phyloP scores from a whole-genome alignment of 1,139 yeast species.

The Candida sp. region DNA sequence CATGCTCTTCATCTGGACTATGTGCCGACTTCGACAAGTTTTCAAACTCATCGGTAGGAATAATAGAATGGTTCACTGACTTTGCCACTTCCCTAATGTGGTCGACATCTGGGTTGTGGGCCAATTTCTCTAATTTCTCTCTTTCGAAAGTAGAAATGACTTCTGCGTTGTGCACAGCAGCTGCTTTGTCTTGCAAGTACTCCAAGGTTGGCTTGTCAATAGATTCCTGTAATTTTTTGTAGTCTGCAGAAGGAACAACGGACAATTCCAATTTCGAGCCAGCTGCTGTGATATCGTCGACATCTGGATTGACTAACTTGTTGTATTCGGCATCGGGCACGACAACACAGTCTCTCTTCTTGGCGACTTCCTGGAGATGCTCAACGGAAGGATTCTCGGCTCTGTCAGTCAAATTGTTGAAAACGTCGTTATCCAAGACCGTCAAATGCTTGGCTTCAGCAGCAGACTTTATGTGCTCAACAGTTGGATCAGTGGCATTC shows the following conservation, averaged over 20 bases:
- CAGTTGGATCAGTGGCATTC: slow-evolving; percentile 19
- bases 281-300: slow-evolving; percentile 5
- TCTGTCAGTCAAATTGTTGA: slow-evolving; percentile 9
- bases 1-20: slow-evolving; percentile 19
- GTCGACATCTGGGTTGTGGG: slow-evolving; percentile 16
- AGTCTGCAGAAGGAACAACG: slow-evolving; percentile 21
- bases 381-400: slow-evolving; percentile 28
- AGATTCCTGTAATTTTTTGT: slow-evolving; percentile 18
- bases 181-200: slow-evolving; percentile 37
- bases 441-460: slow-evolving; percentile 19
- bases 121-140: slow-evolving; percentile 13
- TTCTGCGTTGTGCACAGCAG: slow-evolving; percentile 15
- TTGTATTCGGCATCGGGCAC: slow-evolving; percentile 20
- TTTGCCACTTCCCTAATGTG: slow-evolving; percentile 19
- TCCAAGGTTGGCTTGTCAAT: slow-evolving; percentile 27
- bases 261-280: slow-evolving; percentile 16
- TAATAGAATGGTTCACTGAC: slow-evolving; percentile 16
- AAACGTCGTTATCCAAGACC: slow-evolving; percentile 10
- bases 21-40: slow-evolving; percentile 18
- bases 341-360: slow-evolving; percentile 23
- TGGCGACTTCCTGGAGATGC: slow-evolving; percentile 25
- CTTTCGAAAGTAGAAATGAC: slow-evolving; percentile 23
- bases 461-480: slow-evolving; percentile 16
- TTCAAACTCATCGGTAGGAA: slow-evolving; percentile 16
- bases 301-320: slow-evolving; percentile 12